A percentile compares a stretch with the other conserved stretches of the same genome.
Evolutionary conservation across 441 rosid genomes (phyloP).

Genomic region (Macaranga tanarius): DNA sequence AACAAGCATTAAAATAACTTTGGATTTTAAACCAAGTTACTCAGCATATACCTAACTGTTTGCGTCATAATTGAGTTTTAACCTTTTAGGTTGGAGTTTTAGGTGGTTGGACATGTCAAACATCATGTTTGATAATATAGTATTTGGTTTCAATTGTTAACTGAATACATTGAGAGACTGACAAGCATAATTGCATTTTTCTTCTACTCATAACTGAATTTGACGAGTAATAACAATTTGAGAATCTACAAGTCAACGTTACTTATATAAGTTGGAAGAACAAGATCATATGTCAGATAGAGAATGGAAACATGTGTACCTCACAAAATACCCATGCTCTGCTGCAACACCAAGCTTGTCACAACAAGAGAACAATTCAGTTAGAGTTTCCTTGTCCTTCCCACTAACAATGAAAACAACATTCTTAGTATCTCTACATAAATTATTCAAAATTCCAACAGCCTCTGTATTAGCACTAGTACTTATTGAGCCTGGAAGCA

Average conservation of each 20-base stretch:
- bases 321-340: slow-evolving; percentile 77
- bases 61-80: neutral
- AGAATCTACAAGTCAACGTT: neutral
- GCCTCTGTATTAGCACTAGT: slow-evolving; percentile 50
- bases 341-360: slow-evolving; percentile 79
- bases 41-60: neutral
- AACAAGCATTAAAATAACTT: neutral
- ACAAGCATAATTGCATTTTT: neutral
- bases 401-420: slow-evolving; percentile 85
- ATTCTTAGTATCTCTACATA: slow-evolving; percentile 70
- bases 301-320: slow-evolving; percentile 37
- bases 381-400: slow-evolving; percentile 57
- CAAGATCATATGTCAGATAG: neutral
- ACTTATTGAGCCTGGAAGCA: slow-evolving; percentile 51
- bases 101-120: neutral
- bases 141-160: neutral
- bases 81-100: neutral
- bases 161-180: neutral
- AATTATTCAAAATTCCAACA: slow-evolving; percentile 54
- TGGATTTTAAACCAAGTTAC: neutral
- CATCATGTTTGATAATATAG: neutral
- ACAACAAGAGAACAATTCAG: slow-evolving; percentile 69
- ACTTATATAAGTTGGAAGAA: neutral
- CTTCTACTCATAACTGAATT: neutral
- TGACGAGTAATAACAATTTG: neutral